A percentile compares a stretch with the other conserved stretches of the same genome.
These are phyloP conservation scores for Monosporascus sp. DNA, from an alignment of 2,329 filamentous ascomycete species.

Conservation along the genomic window DNA sequence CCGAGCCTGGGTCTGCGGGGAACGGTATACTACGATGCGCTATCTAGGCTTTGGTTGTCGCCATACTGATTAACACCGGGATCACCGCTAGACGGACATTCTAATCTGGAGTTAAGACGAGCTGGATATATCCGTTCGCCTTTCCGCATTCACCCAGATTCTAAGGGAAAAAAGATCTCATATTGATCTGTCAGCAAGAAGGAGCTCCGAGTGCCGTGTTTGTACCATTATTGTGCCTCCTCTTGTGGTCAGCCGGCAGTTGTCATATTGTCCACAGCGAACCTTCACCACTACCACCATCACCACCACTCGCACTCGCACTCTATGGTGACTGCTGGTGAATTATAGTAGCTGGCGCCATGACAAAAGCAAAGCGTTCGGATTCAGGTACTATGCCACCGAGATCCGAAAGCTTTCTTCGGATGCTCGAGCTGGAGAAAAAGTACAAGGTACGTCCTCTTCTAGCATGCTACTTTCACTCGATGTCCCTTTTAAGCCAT, in stretches of 20 bases:
- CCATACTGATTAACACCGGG: neutral
- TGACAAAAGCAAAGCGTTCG: conserved; percentile 23
- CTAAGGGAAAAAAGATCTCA: too few species aligned
- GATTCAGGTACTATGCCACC: conserved; percentile 17
- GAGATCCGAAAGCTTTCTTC: conserved; percentile 46
- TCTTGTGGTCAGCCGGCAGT: too few species aligned
- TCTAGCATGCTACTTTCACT: conserved; percentile 20
- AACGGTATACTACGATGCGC: neutral
- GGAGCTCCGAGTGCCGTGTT: too few species aligned
- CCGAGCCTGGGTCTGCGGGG: neutral
- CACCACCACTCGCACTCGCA: neutral
- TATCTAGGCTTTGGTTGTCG: neutral
- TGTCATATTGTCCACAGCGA: too few species aligned
- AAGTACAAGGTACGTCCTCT: conserved; percentile 46
- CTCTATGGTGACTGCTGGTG: neutral
- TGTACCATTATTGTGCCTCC: too few species aligned
- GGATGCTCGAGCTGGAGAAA: conserved; percentile 56
- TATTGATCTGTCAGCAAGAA: too few species aligned
- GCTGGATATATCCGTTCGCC: neutral
- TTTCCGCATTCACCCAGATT: neutral
- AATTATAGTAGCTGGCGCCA: conserved; percentile 14
- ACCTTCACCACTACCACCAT: neutral
- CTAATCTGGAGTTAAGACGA: neutral
- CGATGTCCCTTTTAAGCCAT: conserved; percentile 8
- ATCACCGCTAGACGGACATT: neutral